phyloP scores from a whole-genome alignment of 1,284 basidiomycete species.

The Tausonia pullulans region DNA sequence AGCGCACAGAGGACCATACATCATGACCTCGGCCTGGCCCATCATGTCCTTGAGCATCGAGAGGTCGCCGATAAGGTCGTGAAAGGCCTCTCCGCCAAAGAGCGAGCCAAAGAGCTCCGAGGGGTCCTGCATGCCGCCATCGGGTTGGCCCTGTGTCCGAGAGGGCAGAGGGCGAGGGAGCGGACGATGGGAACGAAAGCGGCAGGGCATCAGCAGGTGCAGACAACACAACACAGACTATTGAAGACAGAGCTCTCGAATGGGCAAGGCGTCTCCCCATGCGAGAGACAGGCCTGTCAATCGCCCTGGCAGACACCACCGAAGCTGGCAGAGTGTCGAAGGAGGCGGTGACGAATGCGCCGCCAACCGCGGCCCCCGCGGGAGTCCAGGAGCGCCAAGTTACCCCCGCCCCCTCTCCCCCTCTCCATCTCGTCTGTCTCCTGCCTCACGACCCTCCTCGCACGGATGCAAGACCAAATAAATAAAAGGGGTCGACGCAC shows the following conservation, averaged over 20 bases:
- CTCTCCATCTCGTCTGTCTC: constrained; percentile 17
- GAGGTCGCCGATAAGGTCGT: constrained; percentile 70
- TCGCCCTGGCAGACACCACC: no score
- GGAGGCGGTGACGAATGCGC: no score
- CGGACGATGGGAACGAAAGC: not conserved
- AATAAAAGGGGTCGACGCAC: constrained; percentile 36
- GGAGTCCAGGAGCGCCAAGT: no score
- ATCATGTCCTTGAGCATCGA: constrained; percentile 87
- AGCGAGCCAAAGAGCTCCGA: constrained; percentile 84
- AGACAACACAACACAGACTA: no score
- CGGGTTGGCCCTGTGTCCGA: constrained; percentile 49
- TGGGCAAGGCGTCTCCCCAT: no score
- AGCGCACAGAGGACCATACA: constrained; percentile 28
- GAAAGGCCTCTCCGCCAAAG: constrained; percentile 76
- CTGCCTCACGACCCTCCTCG: constrained; percentile 30
- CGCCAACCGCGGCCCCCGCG: no score
- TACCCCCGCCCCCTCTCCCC: constrained; percentile 13
- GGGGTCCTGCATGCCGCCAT: constrained; percentile 71
- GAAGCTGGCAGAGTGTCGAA: no score
- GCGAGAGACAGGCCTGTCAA: no score
- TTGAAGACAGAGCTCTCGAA: no score
- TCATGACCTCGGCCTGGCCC: constrained; percentile 60
- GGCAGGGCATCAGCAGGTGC: not conserved
- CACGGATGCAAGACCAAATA: constrained; percentile 6
- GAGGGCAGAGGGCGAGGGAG: not conserved